phyloP scores from a whole-genome alignment of 2,329 filamentous ascomycete species.

The Ceratocystis cubensis region DNA sequence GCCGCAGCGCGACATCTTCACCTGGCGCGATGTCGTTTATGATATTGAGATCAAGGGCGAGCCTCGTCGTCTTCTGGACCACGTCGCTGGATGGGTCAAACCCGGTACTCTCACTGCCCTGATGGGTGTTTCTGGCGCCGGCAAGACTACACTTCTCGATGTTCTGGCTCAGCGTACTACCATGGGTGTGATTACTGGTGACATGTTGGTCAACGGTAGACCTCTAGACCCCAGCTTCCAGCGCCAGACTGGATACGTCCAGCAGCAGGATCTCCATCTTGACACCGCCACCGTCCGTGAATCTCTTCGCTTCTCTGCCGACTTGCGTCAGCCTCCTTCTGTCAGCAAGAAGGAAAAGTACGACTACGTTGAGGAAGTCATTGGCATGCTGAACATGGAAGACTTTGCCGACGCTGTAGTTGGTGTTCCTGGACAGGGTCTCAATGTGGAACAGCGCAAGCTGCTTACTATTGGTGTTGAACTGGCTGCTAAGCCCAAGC shows the following conservation, averaged over 20 bases:
- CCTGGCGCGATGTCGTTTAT: constrained; percentile 65
- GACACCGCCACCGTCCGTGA: constrained; percentile 44
- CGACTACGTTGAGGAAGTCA: constrained; percentile 50
- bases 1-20: constrained; percentile 50
- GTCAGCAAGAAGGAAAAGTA: constrained; percentile 46
- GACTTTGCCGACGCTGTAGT: constrained; percentile 55
- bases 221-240: constrained; percentile 46
- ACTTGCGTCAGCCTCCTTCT: constrained; percentile 43
- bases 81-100: constrained; percentile 80
- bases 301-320: constrained; percentile 42
- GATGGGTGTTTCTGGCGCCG: constrained; percentile 46
- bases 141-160: constrained; percentile 35
- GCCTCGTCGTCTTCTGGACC: constrained; percentile 57
- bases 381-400: constrained; percentile 53
- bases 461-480: constrained; percentile 50
- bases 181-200: constrained; percentile 51
- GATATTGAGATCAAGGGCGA: constrained; percentile 61
- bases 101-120: constrained; percentile 76
- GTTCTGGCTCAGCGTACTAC: constrained; percentile 38
- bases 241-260: constrained; percentile 51
- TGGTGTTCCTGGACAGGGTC: constrained; percentile 47
- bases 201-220: constrained; percentile 53
- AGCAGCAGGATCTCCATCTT: constrained; percentile 37
- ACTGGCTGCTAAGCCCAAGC: constrained; percentile 42
- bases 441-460: constrained; percentile 51